Evolutionary conservation across 331 rosid genomes (phyloP), one percentile per base, ranked within the genome.

Genomic region (Ulmus americana): DNA sequence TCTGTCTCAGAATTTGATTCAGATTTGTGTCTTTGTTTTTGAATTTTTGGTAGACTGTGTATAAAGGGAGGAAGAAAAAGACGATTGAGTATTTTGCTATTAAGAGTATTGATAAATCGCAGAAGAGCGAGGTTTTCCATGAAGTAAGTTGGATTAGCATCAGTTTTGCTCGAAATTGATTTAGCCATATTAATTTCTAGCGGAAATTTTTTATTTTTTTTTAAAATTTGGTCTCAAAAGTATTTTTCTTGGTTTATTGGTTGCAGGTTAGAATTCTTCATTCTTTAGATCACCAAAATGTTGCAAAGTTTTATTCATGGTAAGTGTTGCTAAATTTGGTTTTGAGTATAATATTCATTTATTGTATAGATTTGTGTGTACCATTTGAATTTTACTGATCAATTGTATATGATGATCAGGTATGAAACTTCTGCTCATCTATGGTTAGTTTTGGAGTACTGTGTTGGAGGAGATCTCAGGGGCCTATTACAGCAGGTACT

Each of bases 61-160:
- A 94, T 68, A 94, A 94, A 77, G 99, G 95, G 49, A 80, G 97
- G 81, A 94, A 90, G 88, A 94, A 94, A 91, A 90, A 94, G 88
- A 83, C 97, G 0, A 94, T 94, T 2, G 99, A 94, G 80, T 94
- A 94, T 71, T 90, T 77, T 46, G 97, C 99, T 10, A 87, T 94
- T 59, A 94, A 94, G 63, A 90, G 99, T 41, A 95, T 94, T 57
- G 99, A 94, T 70, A 94, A 94, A 55, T 87, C 95, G 7, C 97
- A 87, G 72, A 90, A 84, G 79, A 85, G 67, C 75, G 90, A 94
- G 80, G 77, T 94, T 73, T 97, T 94, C 70, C 35, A 28, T 28
- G 35, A 28, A 28, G 35, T 28, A 28, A 28, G 35, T 28, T 28
- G 35, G 35, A 2, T 28, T 28, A 28, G 35, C 35, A 28, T 28